Percentiles rank a stretch among this genome's conserved stretches.
Conservation (phyloP, 495 filamentous ascomycete genomes). For the Aspergillus sclerotioniger region DNA sequence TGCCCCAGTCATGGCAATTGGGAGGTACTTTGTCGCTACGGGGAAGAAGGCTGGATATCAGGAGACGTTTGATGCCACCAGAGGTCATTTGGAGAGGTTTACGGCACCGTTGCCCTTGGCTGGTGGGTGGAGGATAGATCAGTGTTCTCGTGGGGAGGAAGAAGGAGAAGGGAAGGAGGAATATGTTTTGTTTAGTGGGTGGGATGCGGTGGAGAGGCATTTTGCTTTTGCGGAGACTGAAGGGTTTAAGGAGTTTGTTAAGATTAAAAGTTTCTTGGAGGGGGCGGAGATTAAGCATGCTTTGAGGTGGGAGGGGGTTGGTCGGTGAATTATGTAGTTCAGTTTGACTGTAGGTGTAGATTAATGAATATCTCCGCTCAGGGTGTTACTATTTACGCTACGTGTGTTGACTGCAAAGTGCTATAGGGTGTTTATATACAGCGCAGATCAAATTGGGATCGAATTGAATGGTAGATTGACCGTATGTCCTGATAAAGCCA, state of each 20-base stretch:
- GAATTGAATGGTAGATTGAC: neutral
- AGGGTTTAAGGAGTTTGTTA: constrained; percentile 36
- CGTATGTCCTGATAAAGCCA: neutral
- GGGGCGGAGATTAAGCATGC: constrained; percentile 46
- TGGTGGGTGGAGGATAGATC: constrained; percentile 51
- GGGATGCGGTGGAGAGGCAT: constrained; percentile 47
- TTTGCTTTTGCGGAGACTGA: constrained; percentile 36
- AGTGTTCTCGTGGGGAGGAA: constrained; percentile 14
- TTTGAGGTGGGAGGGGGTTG: neutral
- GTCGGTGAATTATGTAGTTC: too few species aligned
- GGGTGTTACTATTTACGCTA: too few species aligned
- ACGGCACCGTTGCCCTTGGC: constrained; percentile 34
- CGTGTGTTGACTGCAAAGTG: too few species aligned
- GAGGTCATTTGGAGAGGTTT: constrained; percentile 32
- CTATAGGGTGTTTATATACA: too few species aligned
- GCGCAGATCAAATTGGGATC: neutral
- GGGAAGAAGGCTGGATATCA: constrained; percentile 40
- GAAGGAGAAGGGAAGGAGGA: constrained; percentile 36
- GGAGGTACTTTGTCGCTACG: constrained; percentile 39
- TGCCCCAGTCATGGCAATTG: constrained; percentile 44
- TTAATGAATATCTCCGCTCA: too few species aligned
- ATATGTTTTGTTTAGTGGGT: constrained; percentile 51
- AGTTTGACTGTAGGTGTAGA: too few species aligned
- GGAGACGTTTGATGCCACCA: constrained; percentile 32
- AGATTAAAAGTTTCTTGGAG: constrained; percentile 28